Evolutionary conservation across 305 asterid species (phyloP).

Genomic region (Fraxinus velutina): DNA sequence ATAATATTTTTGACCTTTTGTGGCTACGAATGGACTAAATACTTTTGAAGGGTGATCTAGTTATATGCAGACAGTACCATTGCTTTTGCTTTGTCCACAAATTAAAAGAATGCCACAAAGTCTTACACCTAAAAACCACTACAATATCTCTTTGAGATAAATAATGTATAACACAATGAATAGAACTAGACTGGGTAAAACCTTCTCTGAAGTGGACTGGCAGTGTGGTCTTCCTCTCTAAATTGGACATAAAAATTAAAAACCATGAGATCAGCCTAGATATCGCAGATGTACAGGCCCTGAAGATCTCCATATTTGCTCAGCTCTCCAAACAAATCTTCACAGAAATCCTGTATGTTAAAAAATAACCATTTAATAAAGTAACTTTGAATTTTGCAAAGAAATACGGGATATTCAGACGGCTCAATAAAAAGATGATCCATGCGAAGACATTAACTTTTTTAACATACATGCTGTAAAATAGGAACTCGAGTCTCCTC

Average conservation of each 20-base stretch:
- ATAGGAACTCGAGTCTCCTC: background rate
- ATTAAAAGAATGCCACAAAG: background rate
- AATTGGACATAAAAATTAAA: slow-evolving; percentile 29
- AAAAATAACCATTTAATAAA: background rate
- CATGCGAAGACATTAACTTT: background rate
- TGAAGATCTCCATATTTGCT: slow-evolving; percentile 32
- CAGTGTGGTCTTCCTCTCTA: slow-evolving; percentile 36
- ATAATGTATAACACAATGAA: background rate
- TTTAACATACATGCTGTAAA: background rate
- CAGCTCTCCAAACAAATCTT: slow-evolving; percentile 31
- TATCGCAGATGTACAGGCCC: slow-evolving; percentile 29
- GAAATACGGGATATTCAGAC: background rate
- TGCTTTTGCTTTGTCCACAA: background rate
- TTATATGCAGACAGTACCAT: background rate
- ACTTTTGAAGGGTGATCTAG: background rate
- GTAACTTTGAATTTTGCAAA: background rate
- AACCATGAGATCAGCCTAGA: slow-evolving; percentile 36
- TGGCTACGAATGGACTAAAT: background rate
- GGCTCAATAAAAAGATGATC: background rate
- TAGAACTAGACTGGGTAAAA: slow-evolving; percentile 26
- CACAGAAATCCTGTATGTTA: slow-evolving; percentile 29
- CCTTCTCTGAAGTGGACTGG: slow-evolving; percentile 30
- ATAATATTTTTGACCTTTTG: background rate
- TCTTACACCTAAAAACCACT: background rate
- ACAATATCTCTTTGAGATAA: background rate